These are phyloP conservation scores for Papiliotrema laurentii DNA, from an alignment of 1,284 basidiomycete species.

Conservation along the genomic window DNA sequence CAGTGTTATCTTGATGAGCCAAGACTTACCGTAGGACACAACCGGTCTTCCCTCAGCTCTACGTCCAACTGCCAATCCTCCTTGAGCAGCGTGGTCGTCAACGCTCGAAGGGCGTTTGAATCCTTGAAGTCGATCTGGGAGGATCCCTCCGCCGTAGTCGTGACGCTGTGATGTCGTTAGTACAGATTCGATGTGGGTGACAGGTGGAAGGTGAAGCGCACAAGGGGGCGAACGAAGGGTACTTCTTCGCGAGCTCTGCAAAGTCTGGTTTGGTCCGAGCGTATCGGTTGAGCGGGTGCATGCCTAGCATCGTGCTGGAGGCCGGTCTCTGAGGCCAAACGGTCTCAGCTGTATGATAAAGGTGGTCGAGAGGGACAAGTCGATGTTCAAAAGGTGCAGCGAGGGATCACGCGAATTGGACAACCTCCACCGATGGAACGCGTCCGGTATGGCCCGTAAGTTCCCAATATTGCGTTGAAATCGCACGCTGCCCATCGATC, in stretches of 20 bases:
- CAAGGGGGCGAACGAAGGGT: conserved; percentile 61
- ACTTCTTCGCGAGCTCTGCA: conserved; percentile 55
- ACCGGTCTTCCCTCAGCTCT: conserved; percentile 61
- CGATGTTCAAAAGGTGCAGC: too few relatives aligned
- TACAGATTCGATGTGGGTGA: neutral
- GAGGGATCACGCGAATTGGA: too few relatives aligned
- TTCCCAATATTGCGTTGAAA: too few relatives aligned
- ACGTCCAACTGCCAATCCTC: conserved; percentile 68
- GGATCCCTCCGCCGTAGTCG: conserved; percentile 10
- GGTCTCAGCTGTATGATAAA: too few relatives aligned
- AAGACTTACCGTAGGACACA: conserved; percentile 74
- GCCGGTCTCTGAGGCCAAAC: too few relatives aligned
- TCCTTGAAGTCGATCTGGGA: conserved; percentile 66
- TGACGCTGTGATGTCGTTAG: conserved; percentile 17
- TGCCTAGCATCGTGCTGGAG: conserved; percentile 14
- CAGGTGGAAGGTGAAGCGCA: conserved; percentile 44
- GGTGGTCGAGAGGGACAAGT: too few relatives aligned
- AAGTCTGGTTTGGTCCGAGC: conserved; percentile 60
- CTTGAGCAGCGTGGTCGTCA: conserved; percentile 70
- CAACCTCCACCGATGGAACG: too few relatives aligned
- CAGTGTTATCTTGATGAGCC: neutral
- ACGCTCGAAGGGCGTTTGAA: conserved; percentile 61
- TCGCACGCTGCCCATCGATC: too few relatives aligned
- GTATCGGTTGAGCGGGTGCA: conserved; percentile 49
- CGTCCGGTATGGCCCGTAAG: too few relatives aligned